phyloP scores from a whole-genome alignment of 2,329 filamentous ascomycete genomes.

The Neofusicoccum cordaticola region DNA sequence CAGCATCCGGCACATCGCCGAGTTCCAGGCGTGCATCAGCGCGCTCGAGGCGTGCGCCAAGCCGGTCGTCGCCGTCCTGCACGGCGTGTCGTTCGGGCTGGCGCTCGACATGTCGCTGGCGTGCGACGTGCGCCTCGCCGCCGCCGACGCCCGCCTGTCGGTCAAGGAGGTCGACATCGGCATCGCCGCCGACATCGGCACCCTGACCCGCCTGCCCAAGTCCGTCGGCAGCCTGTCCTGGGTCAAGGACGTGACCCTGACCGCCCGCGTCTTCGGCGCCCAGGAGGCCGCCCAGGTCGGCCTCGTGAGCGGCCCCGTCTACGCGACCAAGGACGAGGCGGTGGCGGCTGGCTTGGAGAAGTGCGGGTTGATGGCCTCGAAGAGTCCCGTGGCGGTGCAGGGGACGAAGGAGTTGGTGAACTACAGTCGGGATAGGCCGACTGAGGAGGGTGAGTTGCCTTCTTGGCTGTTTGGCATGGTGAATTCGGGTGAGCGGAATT shows the following conservation, averaged over 20 bases:
- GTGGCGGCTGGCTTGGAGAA: slow-evolving; percentile 62
- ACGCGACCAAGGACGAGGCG: slow-evolving; percentile 59
- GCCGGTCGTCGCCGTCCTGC: slow-evolving; percentile 33
- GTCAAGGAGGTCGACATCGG: slow-evolving; percentile 85
- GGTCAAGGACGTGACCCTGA: slow-evolving; percentile 76
- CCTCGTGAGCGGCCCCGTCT: slow-evolving; percentile 63
- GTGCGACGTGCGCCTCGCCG: slow-evolving; percentile 68
- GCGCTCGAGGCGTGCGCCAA: slow-evolving; percentile 86
- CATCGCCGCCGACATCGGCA: slow-evolving; percentile 75
- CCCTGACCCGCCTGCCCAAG: slow-evolving; percentile 70
- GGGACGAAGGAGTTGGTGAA: slow-evolving; percentile 86
- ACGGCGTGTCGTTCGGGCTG: slow-evolving; percentile 36
- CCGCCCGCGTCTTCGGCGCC: slow-evolving; percentile 66
- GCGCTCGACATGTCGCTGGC: slow-evolving; percentile 57
- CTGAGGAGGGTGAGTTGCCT: slow-evolving; percentile 58
- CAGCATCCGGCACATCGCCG: slow-evolving; percentile 63
- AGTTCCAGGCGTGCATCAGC: slow-evolving; percentile 77
- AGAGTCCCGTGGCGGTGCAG: slow-evolving; percentile 85
- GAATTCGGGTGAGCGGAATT: neutral
- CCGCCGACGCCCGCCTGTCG: slow-evolving; percentile 59
- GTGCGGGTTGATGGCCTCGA: slow-evolving; percentile 65
- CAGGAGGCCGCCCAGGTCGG: slow-evolving; percentile 69
- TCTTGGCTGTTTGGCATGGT: neutral
- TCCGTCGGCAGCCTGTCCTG: slow-evolving; percentile 68
- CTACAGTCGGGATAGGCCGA: slow-evolving; percentile 72